A percentile compares a stretch with the other conserved stretches of the same genome.
These are phyloP conservation scores for Pythium rishiriense DNA, from an alignment of 352 stramenopile species.

Conservation along the genomic window DNA sequence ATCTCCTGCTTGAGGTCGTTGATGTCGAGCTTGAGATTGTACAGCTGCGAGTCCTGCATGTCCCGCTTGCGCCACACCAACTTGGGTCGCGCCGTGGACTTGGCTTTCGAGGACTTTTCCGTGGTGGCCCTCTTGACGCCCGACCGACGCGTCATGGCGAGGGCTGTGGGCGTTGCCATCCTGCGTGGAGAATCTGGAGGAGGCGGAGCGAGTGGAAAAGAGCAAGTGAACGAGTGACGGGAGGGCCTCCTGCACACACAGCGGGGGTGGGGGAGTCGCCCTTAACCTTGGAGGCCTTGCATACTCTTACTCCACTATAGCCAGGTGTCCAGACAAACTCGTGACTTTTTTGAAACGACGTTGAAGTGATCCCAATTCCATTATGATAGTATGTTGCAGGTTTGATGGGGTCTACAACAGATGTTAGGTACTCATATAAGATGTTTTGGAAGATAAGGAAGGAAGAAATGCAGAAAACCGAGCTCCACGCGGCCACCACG, in stretches of 20 bases:
- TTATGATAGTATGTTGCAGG: no score
- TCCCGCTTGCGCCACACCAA: slow-evolving; percentile 26
- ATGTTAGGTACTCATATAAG: no score
- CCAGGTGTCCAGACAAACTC: no score
- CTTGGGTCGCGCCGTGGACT: neutral
- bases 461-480: neutral
- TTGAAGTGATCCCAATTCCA: no score
- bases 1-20: slow-evolving; percentile 24
- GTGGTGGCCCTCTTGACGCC: neutral
- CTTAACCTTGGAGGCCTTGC: no score
- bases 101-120: no score
- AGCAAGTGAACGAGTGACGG: neutral
- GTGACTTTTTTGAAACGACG: no score
- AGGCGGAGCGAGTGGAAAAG: neutral
- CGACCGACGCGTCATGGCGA: neutral
- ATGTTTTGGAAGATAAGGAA: neutral
- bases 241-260: no score
- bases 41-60: slow-evolving; percentile 24
- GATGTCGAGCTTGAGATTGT: slow-evolving; percentile 28
- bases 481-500: no score
- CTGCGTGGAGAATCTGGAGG: neutral
- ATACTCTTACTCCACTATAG: no score
- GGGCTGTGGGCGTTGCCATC: neutral
- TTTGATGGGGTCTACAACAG: no score
- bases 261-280: no score